Evolutionary conservation across 352 stramenopile genomes (phyloP).

Genomic region (Phytophthora pisi): DNA sequence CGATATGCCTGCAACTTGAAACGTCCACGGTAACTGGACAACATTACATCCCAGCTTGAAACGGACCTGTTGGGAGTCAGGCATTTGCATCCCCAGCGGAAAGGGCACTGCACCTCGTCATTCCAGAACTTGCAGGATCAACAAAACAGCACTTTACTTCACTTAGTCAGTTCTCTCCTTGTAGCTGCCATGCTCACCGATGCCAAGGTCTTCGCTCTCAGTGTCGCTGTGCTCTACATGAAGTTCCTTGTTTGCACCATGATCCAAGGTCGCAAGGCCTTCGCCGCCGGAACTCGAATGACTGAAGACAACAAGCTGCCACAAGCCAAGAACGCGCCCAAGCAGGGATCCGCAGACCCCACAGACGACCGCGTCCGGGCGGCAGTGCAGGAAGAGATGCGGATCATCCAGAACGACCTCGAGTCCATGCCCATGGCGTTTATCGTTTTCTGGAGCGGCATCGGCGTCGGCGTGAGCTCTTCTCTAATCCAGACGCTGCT

Average conservation of each 20-base stretch:
- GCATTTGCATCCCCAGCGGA: no score
- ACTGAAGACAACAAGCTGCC: conserved; percentile 51
- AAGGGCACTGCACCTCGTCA: not conserved
- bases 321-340: conserved; percentile 22
- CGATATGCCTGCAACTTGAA: not conserved
- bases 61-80: not conserved
- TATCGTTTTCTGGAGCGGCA: conserved; percentile 48
- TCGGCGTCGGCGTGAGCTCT: conserved; percentile 44
- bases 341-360: conserved; percentile 33
- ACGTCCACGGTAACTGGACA: not conserved
- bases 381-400: conserved; percentile 39
- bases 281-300: conserved; percentile 50
- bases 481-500: conserved; percentile 32
- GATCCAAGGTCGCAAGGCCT: conserved; percentile 52
- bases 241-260: conserved; percentile 68
- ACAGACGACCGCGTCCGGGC: conserved; percentile 29
- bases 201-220: conserved; percentile 44
- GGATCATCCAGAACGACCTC: conserved; percentile 64
- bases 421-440: conserved; percentile 66
- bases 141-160: not conserved
- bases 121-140: conserved; percentile 19
- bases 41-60: not conserved
- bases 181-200: conserved; percentile 17
- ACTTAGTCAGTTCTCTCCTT: not conserved
- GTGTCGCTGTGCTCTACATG: conserved; percentile 56